Percentiles rank a stretch among this genome's conserved stretches.
Conservation (phyloP, 2,329 filamentous ascomycete species). For the Orbilia ellipsospora region DNA sequence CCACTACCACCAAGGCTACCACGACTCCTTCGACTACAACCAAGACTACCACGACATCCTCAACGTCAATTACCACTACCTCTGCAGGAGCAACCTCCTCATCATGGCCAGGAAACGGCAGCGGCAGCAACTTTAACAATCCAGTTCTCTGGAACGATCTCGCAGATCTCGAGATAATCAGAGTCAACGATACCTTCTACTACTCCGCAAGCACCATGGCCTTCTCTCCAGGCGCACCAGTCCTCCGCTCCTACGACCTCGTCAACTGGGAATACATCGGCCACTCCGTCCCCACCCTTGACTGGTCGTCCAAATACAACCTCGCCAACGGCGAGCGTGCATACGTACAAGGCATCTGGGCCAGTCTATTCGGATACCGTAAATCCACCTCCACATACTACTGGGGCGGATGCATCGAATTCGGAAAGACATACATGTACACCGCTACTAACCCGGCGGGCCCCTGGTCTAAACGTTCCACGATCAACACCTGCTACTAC, state of each 20-base stretch:
- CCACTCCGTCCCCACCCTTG: constrained; percentile 61
- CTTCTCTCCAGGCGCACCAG: constrained; percentile 69
- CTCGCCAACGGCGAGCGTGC: constrained; percentile 63
- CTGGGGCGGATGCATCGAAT: constrained; percentile 70
- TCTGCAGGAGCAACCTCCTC: constrained; percentile 4
- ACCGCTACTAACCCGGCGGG: constrained; percentile 64
- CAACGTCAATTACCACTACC: background rate
- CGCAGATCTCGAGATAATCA: constrained; percentile 69
- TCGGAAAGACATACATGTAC: constrained; percentile 68
- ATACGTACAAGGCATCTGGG: constrained; percentile 70
- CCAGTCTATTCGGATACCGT: constrained; percentile 68
- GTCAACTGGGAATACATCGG: constrained; percentile 66
- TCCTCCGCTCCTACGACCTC: constrained; percentile 69
- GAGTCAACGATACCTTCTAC: constrained; percentile 67
- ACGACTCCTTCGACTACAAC: constrained; percentile 1
- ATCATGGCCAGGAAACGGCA: constrained; percentile 36
- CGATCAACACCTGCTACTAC: constrained; percentile 67
- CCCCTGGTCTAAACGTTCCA: constrained; percentile 64
- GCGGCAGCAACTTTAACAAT: constrained; percentile 63
- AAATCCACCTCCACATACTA: constrained; percentile 67
- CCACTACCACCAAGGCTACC: constrained; percentile 14
- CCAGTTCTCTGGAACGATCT: constrained; percentile 70
- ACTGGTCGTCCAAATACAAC: constrained; percentile 64
- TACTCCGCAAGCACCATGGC: constrained; percentile 70
- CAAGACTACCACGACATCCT: constrained; percentile 2